phyloP scores from a whole-genome alignment of 768 basidiomycete species.

The Psilocybe sp. region DNA sequence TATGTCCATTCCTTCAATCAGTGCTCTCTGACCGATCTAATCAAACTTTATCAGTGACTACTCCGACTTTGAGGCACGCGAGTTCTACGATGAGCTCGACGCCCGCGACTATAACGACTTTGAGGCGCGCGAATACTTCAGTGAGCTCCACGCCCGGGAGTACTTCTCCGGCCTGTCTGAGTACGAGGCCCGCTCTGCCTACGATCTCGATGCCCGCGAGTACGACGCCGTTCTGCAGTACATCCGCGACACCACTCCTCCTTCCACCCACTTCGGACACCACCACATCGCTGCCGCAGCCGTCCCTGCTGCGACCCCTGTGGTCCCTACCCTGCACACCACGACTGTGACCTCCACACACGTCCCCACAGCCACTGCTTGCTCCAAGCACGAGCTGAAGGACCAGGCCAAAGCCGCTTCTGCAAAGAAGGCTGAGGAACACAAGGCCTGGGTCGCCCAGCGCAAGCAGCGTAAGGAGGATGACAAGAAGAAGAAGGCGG shows the following conservation, averaged over 20 bases:
- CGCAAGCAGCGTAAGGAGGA: constrained; percentile 6
- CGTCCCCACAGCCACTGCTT: constrained; percentile 18
- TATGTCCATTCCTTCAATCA: constrained; percentile 11
- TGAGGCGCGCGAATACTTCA: constrained; percentile 19
- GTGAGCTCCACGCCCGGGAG: constrained; percentile 22
- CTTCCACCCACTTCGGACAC: constrained; percentile 5
- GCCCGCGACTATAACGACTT: constrained; percentile 12
- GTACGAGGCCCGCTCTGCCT: constrained; percentile 20
- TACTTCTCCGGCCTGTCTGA: constrained; percentile 14
- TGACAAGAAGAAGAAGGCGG: constrained; percentile 10
- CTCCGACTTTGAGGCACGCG: constrained; percentile 18
- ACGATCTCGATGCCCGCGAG: constrained; percentile 22
- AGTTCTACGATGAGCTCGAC: constrained; percentile 12
- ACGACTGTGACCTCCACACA: constrained; percentile 16
- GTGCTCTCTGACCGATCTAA: neutral
- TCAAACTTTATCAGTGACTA: constrained; percentile 9
- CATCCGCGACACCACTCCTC: constrained; percentile 11
- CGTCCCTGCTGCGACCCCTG: no score
- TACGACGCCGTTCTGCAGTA: constrained; percentile 19
- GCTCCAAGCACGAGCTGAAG: constrained; percentile 17
- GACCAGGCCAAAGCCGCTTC: constrained; percentile 6
- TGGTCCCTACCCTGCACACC: constrained; percentile 1
- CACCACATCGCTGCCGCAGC: constrained; percentile 1
- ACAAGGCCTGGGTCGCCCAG: constrained; percentile 2
- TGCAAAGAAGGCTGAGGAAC: constrained; percentile 9